Evolutionary conservation across 2,329 filamentous ascomycete species (phyloP).

Genomic region (Chrysosporium queenslandicum): DNA sequence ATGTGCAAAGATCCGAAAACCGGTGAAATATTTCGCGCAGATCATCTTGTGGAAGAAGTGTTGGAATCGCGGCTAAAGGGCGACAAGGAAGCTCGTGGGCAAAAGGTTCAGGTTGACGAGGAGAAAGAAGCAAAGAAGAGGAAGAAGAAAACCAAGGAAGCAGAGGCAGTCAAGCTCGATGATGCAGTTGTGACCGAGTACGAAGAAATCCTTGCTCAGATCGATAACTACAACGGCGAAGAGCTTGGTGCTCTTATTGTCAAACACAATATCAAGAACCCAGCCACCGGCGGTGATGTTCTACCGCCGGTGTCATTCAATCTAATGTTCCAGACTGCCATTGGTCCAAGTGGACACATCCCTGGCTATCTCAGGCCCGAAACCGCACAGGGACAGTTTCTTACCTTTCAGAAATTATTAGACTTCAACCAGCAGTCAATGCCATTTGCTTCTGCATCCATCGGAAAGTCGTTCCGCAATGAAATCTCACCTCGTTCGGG

Average conservation of each 20-base stretch:
- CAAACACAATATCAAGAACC: slow-evolving; percentile 87
- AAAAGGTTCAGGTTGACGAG: slow-evolving; percentile 56
- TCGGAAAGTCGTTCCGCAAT: slow-evolving; percentile 96
- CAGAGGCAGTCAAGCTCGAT: slow-evolving; percentile 72
- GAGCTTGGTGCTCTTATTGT: slow-evolving; percentile 79
- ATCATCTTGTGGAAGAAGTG: slow-evolving; percentile 92
- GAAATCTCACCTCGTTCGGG: slow-evolving; percentile 91
- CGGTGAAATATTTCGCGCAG: slow-evolving; percentile 89
- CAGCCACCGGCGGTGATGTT: slow-evolving; percentile 64
- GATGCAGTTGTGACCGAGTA: slow-evolving; percentile 82
- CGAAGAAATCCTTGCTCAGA: slow-evolving; percentile 79
- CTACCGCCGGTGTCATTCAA: slow-evolving; percentile 84
- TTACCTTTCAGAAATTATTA: slow-evolving; percentile 92
- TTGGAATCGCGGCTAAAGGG: slow-evolving; percentile 79
- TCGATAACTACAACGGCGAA: slow-evolving; percentile 87
- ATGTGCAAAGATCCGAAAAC: slow-evolving; percentile 99
- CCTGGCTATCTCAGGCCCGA: slow-evolving; percentile 83
- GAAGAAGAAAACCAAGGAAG: slow-evolving; percentile 62
- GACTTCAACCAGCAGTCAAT: slow-evolving; percentile 93
- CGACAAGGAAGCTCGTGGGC: slow-evolving; percentile 82
- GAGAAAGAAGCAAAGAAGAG: slow-evolving; percentile 82
- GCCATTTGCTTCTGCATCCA: slow-evolving; percentile 94
- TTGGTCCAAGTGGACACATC: slow-evolving; percentile 81
- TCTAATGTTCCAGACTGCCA: slow-evolving; percentile 95
- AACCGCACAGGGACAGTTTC: slow-evolving; percentile 94